Evolutionary conservation across 306 rosid genomes (phyloP).

Genomic region (Styphnolobium japonicum): DNA sequence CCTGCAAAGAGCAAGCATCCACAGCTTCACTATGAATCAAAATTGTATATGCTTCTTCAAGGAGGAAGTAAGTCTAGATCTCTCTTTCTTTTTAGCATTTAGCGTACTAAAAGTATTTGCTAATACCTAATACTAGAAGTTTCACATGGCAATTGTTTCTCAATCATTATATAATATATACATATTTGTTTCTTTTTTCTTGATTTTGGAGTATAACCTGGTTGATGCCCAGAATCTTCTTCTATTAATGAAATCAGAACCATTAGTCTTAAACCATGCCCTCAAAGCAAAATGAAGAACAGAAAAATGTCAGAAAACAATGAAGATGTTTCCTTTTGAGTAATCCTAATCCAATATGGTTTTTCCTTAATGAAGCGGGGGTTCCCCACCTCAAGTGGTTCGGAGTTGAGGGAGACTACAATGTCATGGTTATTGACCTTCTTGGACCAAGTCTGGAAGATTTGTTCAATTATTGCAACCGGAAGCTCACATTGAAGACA

Average conservation of each 20-base stretch:
- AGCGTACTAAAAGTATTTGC: neutral
- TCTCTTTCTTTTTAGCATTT: conserved; percentile 10
- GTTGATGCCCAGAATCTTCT: neutral
- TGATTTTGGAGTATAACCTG: neutral
- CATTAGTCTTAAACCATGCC: conserved; percentile 2
- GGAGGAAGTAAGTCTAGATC: conserved; percentile 84
- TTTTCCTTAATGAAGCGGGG: conserved; percentile 69
- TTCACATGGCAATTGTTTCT: neutral
- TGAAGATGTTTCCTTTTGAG: conserved; percentile 16
- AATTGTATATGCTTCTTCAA: conserved; percentile 97
- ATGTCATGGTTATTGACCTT: conserved; percentile 95
- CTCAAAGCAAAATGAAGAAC: neutral
- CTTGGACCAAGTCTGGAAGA: conserved; percentile 99
- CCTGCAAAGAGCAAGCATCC: conserved; percentile 95
- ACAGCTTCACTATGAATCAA: conserved; percentile 99
- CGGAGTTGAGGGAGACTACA: conserved; percentile 96
- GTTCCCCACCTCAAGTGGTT: conserved; percentile 99
- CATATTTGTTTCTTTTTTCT: neutral
- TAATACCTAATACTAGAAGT: conserved; percentile 12
- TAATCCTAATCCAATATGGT: conserved; percentile 36
- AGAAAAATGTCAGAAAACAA: neutral
- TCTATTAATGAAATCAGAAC: conserved; percentile 10
- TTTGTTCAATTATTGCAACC: conserved; percentile 92
- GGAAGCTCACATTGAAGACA: conserved; percentile 84
- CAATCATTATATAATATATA: neutral